A percentile compares a stretch with the other conserved stretches of the same genome.
phyloP scores from a whole-genome alignment of 1,284 basidiomycete species.

The Ceratobasidium sp. region DNA sequence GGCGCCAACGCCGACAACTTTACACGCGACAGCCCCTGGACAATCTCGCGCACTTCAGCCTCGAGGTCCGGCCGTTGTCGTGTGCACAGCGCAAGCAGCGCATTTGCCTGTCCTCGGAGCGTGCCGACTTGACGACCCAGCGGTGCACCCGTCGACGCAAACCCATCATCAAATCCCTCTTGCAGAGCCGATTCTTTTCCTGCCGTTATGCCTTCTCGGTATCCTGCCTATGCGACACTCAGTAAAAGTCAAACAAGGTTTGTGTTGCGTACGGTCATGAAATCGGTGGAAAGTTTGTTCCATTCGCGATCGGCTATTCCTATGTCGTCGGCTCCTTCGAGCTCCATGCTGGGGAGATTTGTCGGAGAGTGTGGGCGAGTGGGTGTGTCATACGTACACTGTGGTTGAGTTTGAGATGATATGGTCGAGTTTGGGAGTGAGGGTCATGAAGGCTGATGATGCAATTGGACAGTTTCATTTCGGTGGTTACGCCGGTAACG shows the following conservation, averaged over 20 bases:
- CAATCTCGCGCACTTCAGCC: conserved; percentile 60
- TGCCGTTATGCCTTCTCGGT: conserved; percentile 83
- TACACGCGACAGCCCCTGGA: conserved; percentile 60
- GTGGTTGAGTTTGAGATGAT: too few species aligned
- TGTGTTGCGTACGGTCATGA: conserved; percentile 41
- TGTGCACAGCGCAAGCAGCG: conserved; percentile 61
- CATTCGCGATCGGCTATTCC: conserved; percentile 42
- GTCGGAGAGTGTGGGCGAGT: neutral
- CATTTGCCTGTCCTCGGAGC: conserved; percentile 69
- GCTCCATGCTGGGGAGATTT: conserved; percentile 28
- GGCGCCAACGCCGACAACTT: conserved; percentile 70
- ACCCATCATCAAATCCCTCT: conserved; percentile 80
- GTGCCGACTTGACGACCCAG: conserved; percentile 73
- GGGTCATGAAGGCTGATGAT: too few species aligned
- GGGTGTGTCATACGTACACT: too few species aligned
- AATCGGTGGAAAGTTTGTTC: conserved; percentile 41
- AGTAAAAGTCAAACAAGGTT: conserved; percentile 1
- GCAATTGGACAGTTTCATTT: too few species aligned
- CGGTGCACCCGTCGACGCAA: conserved; percentile 70
- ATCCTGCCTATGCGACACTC: conserved; percentile 72
- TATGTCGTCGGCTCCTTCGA: conserved; percentile 28
- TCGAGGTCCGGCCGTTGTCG: conserved; percentile 33
- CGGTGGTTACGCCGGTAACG: too few species aligned
- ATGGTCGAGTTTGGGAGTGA: too few species aligned
- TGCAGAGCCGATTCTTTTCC: conserved; percentile 82